Conservation (phyloP, 345 rosid genomes). For the Clausena lansium region DNA sequence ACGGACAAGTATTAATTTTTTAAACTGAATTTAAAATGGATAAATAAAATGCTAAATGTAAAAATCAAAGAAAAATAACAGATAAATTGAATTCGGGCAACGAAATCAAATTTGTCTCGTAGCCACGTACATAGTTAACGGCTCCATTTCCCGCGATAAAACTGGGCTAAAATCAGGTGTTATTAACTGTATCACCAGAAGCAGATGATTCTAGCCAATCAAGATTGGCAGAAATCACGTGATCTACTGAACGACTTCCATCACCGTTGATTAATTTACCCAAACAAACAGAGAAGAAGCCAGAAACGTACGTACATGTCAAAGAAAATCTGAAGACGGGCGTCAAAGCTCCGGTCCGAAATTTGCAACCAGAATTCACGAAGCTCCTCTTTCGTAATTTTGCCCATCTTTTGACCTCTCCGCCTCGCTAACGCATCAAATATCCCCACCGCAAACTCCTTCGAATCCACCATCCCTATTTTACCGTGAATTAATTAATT, state of each 20-base stretch:
- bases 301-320: slow-evolving; percentile 55
- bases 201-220: neutral
- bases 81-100: neutral
- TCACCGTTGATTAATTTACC: slow-evolving; percentile 4
- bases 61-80: neutral
- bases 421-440: slow-evolving; percentile 78
- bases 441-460: slow-evolving; percentile 84
- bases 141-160: slow-evolving; percentile 1
- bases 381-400: slow-evolving; percentile 73
- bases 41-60: neutral
- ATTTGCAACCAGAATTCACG: slow-evolving; percentile 89
- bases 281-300: neutral
- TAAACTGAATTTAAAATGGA: neutral
- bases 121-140: neutral
- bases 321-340: slow-evolving; percentile 94
- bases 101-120: neutral
- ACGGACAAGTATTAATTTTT: neutral
- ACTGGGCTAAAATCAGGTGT: neutral
- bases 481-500: neutral
- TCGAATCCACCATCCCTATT: slow-evolving; percentile 83
- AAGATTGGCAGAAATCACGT: neutral
- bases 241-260: neutral
- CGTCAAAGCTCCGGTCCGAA: slow-evolving; percentile 90
- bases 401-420: slow-evolving; percentile 50
- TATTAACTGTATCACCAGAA: neutral